Evolutionary conservation across 1,139 yeast species (phyloP).

Genomic region (Protomyces pachydermus): DNA sequence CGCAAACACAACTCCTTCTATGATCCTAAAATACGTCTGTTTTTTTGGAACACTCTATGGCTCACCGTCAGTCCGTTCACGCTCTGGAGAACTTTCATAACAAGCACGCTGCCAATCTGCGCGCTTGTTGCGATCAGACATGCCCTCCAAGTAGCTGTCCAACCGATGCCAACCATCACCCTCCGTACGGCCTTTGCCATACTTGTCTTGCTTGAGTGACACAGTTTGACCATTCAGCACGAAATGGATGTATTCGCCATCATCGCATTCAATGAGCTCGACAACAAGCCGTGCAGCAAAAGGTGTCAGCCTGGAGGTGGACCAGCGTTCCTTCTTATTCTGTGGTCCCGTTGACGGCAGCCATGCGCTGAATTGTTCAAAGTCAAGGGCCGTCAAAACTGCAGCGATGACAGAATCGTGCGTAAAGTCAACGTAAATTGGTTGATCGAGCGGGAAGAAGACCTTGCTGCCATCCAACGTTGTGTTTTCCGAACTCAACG

Average conservation of each 20-base stretch:
- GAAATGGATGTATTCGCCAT: slow-evolving; percentile 38
- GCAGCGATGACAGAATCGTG: slow-evolving; percentile 44
- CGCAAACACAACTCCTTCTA: too few species aligned
- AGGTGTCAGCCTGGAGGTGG: slow-evolving; percentile 39
- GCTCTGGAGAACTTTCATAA: slow-evolving; percentile 1
- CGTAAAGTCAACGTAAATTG: slow-evolving; percentile 45
- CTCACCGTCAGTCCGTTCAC: neutral
- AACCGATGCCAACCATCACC: slow-evolving; percentile 22
- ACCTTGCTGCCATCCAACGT: slow-evolving; percentile 37
- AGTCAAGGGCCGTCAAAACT: slow-evolving; percentile 40
- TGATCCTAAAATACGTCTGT: too few species aligned
- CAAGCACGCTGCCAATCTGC: slow-evolving; percentile 20
- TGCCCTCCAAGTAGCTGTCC: slow-evolving; percentile 4
- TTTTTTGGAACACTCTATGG: neutral
- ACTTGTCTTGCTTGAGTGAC: slow-evolving; percentile 36
- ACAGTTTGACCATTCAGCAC: slow-evolving; percentile 43
- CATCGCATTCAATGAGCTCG: slow-evolving; percentile 43
- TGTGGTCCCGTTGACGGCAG: slow-evolving; percentile 16
- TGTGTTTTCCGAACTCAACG: slow-evolving; percentile 40
- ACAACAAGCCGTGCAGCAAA: slow-evolving; percentile 45
- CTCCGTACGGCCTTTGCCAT: slow-evolving; percentile 4
- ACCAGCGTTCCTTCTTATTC: neutral
- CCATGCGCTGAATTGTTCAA: slow-evolving; percentile 4
- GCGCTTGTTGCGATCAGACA: slow-evolving; percentile 14
- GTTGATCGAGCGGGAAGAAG: slow-evolving; percentile 44